phyloP scores from a whole-genome alignment of 225 moss, liverwort and hornwort species.

The Sphagnum contortum region DNA sequence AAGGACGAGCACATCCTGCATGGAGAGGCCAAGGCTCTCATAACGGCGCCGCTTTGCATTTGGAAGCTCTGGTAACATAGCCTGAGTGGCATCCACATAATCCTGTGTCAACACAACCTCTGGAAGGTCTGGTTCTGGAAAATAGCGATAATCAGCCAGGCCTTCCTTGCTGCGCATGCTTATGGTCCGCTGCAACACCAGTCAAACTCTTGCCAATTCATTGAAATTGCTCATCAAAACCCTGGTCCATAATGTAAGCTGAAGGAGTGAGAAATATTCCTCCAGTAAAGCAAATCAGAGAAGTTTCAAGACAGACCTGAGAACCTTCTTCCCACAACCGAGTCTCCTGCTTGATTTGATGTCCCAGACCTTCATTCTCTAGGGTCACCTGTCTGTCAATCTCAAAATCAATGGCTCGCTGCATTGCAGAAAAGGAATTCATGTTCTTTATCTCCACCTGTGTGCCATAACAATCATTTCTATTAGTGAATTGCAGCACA shows the following conservation, averaged over 20 bases:
- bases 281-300: too few relatives aligned
- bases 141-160: constrained; percentile 91
- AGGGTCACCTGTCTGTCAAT: constrained; percentile 76
- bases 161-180: constrained; percentile 99
- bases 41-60: constrained; percentile 84
- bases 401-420: constrained; percentile 94
- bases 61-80: constrained; percentile 70
- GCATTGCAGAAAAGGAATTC: constrained; percentile 99
- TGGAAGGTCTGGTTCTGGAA: constrained; percentile 89
- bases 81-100: constrained; percentile 45
- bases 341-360: constrained; percentile 87
- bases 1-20: constrained; percentile 92
- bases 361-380: constrained; percentile 58
- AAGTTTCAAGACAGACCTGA: constrained; percentile 37
- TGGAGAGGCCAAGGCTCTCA: constrained; percentile 70
- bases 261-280: too few relatives aligned
- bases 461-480: constrained; percentile 7
- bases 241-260: background rate
- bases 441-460: constrained; percentile 99
- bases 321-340: constrained; percentile 98
- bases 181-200: constrained; percentile 54
- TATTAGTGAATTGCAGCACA: background rate
- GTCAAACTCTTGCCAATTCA: background rate
- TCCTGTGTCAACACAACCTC: constrained; percentile 62
- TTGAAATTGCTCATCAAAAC: background rate